These are phyloP conservation scores for Yamadazyma olivae DNA, from an alignment of 805 yeast genomes.

Conservation along the genomic window DNA sequence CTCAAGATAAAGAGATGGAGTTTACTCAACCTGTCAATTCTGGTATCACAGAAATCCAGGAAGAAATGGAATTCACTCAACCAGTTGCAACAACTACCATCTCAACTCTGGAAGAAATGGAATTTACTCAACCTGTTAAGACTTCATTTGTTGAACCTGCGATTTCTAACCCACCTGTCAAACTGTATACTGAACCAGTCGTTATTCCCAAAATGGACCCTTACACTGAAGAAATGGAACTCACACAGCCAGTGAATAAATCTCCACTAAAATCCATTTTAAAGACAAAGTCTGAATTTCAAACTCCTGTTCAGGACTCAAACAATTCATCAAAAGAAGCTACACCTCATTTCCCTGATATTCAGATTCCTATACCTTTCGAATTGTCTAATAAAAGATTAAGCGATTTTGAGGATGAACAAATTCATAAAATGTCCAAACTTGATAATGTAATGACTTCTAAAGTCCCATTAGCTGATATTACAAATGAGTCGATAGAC, in stretches of 20 bases:
- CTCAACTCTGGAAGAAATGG: too few relatives aligned
- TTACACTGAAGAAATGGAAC: conserved; percentile 6
- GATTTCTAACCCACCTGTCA: too few relatives aligned
- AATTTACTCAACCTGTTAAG: conserved; percentile 7
- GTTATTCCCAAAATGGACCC: neutral
- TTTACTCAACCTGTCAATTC: conserved; percentile 8
- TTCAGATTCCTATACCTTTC: conserved; percentile 13
- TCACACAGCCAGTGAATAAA: conserved; percentile 6
- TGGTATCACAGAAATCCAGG: conserved; percentile 9
- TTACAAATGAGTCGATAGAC: conserved; percentile 3
- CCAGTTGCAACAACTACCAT: neutral
- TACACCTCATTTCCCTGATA: conserved; percentile 11
- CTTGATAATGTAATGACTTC: conserved; percentile 2
- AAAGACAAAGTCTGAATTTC: neutral
- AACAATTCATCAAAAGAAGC: conserved; percentile 1
- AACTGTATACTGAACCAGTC: too few relatives aligned
- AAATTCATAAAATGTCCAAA: conserved; percentile 3
- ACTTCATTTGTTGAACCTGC: too few relatives aligned
- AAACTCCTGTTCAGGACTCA: conserved; percentile 1
- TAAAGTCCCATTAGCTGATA: conserved; percentile 19
- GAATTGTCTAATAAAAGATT: conserved; percentile 9
- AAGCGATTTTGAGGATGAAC: conserved; percentile 6
- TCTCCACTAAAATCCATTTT: conserved; percentile 1
- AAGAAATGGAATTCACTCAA: conserved; percentile 24
- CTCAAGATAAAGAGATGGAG: conserved; percentile 8